phyloP scores from a whole-genome alignment of 441 rosid genomes.

The Melastoma candidum region DNA sequence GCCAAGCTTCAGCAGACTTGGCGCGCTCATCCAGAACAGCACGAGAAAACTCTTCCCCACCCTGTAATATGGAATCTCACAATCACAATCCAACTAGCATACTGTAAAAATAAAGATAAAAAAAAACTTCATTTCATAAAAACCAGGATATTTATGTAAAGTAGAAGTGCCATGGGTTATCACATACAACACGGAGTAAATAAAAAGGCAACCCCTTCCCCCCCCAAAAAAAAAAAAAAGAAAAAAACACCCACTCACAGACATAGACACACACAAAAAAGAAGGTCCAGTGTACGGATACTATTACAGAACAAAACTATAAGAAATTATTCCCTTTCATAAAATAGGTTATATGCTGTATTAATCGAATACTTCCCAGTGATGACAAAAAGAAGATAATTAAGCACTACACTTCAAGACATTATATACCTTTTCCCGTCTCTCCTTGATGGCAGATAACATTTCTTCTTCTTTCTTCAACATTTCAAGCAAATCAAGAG shows the following conservation, averaged over 20 bases:
- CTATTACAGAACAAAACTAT: too few species aligned
- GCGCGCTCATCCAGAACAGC: conserved; percentile 66
- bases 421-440: conserved; percentile 54
- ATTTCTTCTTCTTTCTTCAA: conserved; percentile 78
- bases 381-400: neutral
- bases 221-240: too few species aligned
- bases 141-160: too few species aligned
- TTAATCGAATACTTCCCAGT: too few species aligned
- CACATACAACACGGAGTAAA: too few species aligned
- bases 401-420: neutral
- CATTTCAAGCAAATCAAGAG: conserved; percentile 76
- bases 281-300: too few species aligned
- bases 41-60: conserved; percentile 48
- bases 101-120: conserved; percentile 6
- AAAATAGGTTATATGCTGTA: too few species aligned
- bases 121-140: neutral
- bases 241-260: too few species aligned
- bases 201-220: too few species aligned
- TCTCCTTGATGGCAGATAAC: conserved; percentile 77
- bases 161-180: too few species aligned
- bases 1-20: conserved; percentile 84
- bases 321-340: too few species aligned
- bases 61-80: conserved; percentile 41
- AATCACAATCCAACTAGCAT: neutral
- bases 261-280: too few species aligned